Percentiles rank a stretch among this genome's conserved stretches.
phyloP scores from a whole-genome alignment of 768 basidiomycete genomes.

The Russula olivacea region DNA sequence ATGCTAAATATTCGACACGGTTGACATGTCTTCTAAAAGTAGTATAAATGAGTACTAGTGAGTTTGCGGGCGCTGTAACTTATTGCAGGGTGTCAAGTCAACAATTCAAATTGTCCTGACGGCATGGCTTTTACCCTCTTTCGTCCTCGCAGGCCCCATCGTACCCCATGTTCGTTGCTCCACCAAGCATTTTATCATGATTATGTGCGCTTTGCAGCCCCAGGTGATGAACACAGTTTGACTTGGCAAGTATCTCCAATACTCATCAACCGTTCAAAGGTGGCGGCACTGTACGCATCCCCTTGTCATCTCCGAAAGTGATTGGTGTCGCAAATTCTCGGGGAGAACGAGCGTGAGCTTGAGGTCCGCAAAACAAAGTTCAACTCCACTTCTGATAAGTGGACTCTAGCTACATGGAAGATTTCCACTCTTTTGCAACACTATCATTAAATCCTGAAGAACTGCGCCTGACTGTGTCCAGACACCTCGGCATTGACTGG shows the following conservation, averaged over 20 bases:
- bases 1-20: background rate
- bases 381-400: constrained; percentile 17
- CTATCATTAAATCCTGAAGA: constrained; percentile 74
- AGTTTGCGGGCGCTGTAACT: background rate
- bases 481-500: constrained; percentile 64
- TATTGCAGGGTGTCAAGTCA: background rate
- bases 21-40: background rate
- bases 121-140: constrained; percentile 15
- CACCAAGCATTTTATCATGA: constrained; percentile 50
- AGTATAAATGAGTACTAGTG: background rate
- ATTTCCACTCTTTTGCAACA: constrained; percentile 71
- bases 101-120: background rate
- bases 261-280: constrained; percentile 35
- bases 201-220: constrained; percentile 50
- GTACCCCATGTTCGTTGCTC: background rate
- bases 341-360: constrained; percentile 61
- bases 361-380: background rate
- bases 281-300: constrained; percentile 63
- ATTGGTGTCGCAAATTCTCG: constrained; percentile 72
- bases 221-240: constrained; percentile 32
- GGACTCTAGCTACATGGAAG: constrained; percentile 73
- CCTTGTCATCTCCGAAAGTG: constrained; percentile 68
- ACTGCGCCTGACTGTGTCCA: constrained; percentile 57
- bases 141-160: constrained; percentile 1
- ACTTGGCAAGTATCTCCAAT: background rate